Base-by-base conservation (phyloP, 345 rosid genomes). In the Orychophragmus violaceus region DNA sequence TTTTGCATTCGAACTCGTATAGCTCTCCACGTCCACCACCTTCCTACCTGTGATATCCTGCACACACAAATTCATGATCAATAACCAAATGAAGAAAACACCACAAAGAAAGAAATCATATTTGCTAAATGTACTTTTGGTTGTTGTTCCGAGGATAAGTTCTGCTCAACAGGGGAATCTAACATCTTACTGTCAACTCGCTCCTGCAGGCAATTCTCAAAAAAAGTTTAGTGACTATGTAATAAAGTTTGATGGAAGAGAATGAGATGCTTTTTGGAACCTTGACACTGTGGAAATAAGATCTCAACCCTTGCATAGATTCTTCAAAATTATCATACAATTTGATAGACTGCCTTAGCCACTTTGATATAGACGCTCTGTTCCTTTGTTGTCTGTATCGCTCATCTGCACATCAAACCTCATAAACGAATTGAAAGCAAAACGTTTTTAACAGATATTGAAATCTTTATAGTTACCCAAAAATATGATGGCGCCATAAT, bases 401-500 rank as follows among this genome's bases (percentile, higher is more conserved):
- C 78, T 86, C 91, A 82, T 93, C 98, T 93, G 84, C 62, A 66
- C 51, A 39, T 39, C 45, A 39, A 41, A 41, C 46, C 5, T 3
- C 14, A 41, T 0, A 14, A 14, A 14, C 16, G 46, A 41, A 41
- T 14, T 39, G 45, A 14, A 39, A 14, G n/a, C 2, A n/a, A 41
- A 37, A 37, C 19, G 2, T 41, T 41, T 8, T 1, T 2, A 27
- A 2, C 3, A 27, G 3, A 27, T 2, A 41, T 25, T 30, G 17
- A 56, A 25, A 48, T 65, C 6, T 64, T 29, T 8, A 59, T 44
- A 44, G 10, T 2, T 17, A 44, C 98, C 97, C 74, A 93, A 68
- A 8, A 90, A 79, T 66, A 93, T 84, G 80, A 93, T 81, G 64
- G 97, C 96, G 62, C 98, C 98, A 79, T 90, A 90, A 68, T 93